phyloP scores from a whole-genome alignment of 2,329 filamentous ascomycete species.

The Clathrospora elynae region DNA sequence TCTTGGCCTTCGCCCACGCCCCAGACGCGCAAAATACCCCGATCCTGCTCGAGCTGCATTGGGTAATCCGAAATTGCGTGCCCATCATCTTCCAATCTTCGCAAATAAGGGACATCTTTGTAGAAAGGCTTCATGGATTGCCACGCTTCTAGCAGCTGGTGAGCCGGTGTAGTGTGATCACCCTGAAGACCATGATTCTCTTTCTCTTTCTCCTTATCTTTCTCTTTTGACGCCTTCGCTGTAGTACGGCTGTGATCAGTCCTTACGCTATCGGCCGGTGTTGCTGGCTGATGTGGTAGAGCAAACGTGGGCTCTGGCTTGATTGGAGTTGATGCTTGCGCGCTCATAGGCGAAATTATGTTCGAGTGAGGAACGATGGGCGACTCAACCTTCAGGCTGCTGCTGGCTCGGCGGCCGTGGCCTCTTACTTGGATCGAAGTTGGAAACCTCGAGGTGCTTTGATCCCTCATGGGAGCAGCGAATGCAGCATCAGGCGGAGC shows the following conservation, averaged over 20 bases:
- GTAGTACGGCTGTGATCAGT: constrained; percentile 31
- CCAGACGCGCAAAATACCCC: constrained; percentile 75
- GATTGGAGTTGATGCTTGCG: constrained; percentile 37
- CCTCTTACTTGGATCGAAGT: constrained; percentile 37
- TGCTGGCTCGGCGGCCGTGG: constrained; percentile 36
- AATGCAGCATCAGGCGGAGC: constrained; percentile 40
- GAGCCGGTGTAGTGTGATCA: constrained; percentile 89
- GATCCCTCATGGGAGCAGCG: constrained; percentile 31
- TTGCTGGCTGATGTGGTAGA: constrained; percentile 37
- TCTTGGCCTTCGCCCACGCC: constrained; percentile 78
- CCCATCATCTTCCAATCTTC: constrained; percentile 74
- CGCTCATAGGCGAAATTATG: constrained; percentile 36
- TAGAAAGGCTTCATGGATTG: constrained; percentile 61
- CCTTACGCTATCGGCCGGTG: constrained; percentile 42
- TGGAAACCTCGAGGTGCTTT: constrained; percentile 32
- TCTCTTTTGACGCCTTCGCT: constrained; percentile 26
- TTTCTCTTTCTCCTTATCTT: too few relatives aligned
- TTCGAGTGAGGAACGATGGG: constrained; percentile 33
- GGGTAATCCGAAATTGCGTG: constrained; percentile 67
- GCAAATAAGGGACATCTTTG: constrained; percentile 51
- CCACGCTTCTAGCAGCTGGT: constrained; percentile 73
- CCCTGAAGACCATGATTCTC: constrained; percentile 74
- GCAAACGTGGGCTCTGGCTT: constrained; percentile 36
- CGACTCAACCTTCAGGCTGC: constrained; percentile 43
- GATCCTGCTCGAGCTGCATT: constrained; percentile 73